Conservation (phyloP, 495 filamentous ascomycete genomes). For the Neurospora discreta region DNA sequence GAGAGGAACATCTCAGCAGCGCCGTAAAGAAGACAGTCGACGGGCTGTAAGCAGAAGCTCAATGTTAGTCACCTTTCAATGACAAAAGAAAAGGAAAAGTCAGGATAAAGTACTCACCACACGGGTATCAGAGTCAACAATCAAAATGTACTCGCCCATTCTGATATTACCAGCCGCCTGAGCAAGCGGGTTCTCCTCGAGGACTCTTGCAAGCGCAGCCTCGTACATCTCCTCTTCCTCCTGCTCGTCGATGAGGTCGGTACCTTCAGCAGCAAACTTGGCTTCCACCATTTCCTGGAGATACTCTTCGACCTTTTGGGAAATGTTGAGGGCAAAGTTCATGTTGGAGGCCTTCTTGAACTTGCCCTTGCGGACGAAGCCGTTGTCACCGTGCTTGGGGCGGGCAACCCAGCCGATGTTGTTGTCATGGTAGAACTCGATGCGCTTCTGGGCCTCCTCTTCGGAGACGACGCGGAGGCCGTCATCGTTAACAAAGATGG, state of each 20-base stretch:
- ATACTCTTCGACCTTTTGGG: constrained; percentile 56
- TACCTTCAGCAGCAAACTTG: constrained; percentile 25
- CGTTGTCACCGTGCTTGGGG: constrained; percentile 45
- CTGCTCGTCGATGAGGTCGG: constrained; percentile 46
- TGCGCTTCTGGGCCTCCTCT: constrained; percentile 47
- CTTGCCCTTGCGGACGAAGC: constrained; percentile 46
- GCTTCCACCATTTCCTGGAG: constrained; percentile 31
- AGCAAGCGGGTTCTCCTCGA: constrained; percentile 50
- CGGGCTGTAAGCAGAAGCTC: constrained; percentile 13
- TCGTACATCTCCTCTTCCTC: constrained; percentile 58
- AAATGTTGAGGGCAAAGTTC: constrained; percentile 63
- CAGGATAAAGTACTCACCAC: constrained; percentile 22
- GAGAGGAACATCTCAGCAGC: constrained; percentile 63
- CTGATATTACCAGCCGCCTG: constrained; percentile 66
- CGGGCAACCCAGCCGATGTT: constrained; percentile 66
- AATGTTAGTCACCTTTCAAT: not conserved
- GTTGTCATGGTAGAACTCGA: constrained; percentile 52
- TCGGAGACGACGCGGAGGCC: constrained; percentile 53
- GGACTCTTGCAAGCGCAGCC: constrained; percentile 47
- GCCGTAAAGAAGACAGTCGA: constrained; percentile 59
- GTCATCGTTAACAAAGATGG: constrained; percentile 67
- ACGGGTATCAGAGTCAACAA: constrained; percentile 63
- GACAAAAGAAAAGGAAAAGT: not conserved
- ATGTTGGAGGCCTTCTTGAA: constrained; percentile 70
- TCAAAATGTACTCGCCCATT: constrained; percentile 63